phyloP scores from a whole-genome alignment of 2,329 filamentous ascomycete species.

The Ophiocordyceps sinensis region DNA sequence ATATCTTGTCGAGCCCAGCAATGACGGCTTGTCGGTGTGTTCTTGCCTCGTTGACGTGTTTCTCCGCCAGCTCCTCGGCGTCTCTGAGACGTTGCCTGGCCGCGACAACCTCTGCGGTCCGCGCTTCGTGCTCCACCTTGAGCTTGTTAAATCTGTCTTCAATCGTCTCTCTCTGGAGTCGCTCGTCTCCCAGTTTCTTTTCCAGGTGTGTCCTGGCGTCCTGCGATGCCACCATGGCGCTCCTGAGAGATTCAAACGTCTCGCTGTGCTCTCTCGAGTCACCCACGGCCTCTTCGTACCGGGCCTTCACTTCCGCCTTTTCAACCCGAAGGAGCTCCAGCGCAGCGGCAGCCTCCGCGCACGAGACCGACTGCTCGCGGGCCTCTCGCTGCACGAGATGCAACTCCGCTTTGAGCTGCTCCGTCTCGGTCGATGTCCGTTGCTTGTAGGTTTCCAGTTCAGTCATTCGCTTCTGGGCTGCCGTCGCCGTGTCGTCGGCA shows the following conservation, averaged over 20 bases:
- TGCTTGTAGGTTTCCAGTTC: constrained; percentile 78
- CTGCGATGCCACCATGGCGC: constrained; percentile 64
- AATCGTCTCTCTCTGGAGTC: constrained; percentile 55
- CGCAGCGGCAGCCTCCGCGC: constrained; percentile 61
- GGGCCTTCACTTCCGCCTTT: constrained; percentile 60
- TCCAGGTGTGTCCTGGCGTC: constrained; percentile 67
- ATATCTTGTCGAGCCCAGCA: constrained; percentile 64
- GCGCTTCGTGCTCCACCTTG: constrained; percentile 69
- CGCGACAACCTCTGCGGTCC: constrained; percentile 61
- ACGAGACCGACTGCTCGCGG: constrained; percentile 66
- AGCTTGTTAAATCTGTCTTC: constrained; percentile 66
- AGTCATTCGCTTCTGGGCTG: constrained; percentile 66
- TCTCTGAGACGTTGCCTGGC: constrained; percentile 63
- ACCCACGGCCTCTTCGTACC: constrained; percentile 52
- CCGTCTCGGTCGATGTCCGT: constrained; percentile 69
- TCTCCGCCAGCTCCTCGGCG: constrained; percentile 76
- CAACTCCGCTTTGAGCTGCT: constrained; percentile 72
- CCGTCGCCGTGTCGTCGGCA: constrained; percentile 75
- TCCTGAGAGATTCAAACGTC: constrained; percentile 60
- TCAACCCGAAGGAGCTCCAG: constrained; percentile 71
- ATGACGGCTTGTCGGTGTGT: constrained; percentile 75
- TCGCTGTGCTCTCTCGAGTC: constrained; percentile 54
- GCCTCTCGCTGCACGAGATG: constrained; percentile 65
- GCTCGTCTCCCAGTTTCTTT: constrained; percentile 71
- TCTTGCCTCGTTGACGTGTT: constrained; percentile 73